Conservation (phyloP, 2,329 filamentous ascomycete genomes). For the Sporothrix schenckii region DNA sequence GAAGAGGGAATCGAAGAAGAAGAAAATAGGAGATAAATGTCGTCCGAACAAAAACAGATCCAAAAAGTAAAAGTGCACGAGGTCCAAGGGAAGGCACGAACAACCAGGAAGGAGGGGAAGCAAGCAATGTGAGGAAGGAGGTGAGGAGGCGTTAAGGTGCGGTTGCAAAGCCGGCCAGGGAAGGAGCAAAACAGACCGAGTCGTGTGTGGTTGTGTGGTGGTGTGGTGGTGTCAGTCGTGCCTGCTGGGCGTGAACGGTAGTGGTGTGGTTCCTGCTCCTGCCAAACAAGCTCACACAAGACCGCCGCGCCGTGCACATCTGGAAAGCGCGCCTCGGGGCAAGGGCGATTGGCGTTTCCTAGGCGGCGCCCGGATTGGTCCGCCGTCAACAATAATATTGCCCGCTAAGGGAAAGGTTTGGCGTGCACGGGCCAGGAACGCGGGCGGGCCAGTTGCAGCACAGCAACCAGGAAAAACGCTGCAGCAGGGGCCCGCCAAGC, state of each 20-base stretch:
- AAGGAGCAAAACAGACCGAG: slow-evolving; percentile 30
- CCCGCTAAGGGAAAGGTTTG: slow-evolving; percentile 36
- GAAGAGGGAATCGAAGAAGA: background rate
- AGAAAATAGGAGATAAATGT: background rate
- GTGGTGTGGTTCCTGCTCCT: slow-evolving; percentile 22
- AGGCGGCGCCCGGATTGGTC: slow-evolving; percentile 36
- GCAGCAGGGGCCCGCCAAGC: slow-evolving; percentile 6
- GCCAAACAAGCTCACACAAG: slow-evolving; percentile 27
- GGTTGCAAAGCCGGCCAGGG: slow-evolving; percentile 17
- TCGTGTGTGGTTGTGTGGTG: slow-evolving; percentile 18
- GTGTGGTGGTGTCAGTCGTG: slow-evolving; percentile 14
- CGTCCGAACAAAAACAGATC: slow-evolving; percentile 17
- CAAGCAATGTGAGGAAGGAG: slow-evolving; percentile 23
- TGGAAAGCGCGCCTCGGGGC: slow-evolving; percentile 14
- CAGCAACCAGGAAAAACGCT: slow-evolving; percentile 34
- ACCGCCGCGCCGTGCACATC: slow-evolving; percentile 16
- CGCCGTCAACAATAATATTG: slow-evolving; percentile 38
- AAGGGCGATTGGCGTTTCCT: slow-evolving; percentile 35
- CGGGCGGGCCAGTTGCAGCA: slow-evolving; percentile 35
- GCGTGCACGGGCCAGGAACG: slow-evolving; percentile 36
- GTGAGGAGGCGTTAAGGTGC: background rate
- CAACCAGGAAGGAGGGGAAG: slow-evolving; percentile 23
- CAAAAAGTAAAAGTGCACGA: slow-evolving; percentile 20
- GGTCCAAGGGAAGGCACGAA: slow-evolving; percentile 9
- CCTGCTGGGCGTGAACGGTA: slow-evolving; percentile 10